phyloP scores from a whole-genome alignment of 352 stramenopile genomes.

The Globisporangium cystogenes region DNA sequence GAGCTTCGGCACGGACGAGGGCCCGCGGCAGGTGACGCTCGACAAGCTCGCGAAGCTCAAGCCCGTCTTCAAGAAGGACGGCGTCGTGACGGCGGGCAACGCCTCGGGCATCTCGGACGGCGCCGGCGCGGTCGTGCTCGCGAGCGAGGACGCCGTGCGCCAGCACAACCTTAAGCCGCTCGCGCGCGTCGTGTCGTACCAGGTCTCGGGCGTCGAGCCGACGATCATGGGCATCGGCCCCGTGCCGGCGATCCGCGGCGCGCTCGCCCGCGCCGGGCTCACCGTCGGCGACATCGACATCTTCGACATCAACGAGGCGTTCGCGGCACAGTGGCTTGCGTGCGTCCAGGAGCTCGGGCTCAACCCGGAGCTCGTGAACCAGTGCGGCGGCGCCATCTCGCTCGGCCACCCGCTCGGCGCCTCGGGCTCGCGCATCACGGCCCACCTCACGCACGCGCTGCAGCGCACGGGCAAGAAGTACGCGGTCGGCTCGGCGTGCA shows the following conservation, averaged over 20 bases:
- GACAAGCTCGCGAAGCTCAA: conserved; percentile 90
- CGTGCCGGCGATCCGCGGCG: conserved; percentile 91
- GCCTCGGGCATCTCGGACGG: conserved; percentile 97
- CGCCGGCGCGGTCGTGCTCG: conserved; percentile 92
- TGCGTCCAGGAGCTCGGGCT: conserved; percentile 96
- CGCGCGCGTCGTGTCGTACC: conserved; percentile 90
- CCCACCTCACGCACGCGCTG: conserved; percentile 88
- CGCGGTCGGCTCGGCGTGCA: conserved; percentile 95
- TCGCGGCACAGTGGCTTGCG: conserved; percentile 95
- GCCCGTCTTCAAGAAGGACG: conserved; percentile 97
- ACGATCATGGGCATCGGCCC: conserved; percentile 98
- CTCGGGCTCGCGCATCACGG: conserved; percentile 90
- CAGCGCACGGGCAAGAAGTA: conserved; percentile 88
- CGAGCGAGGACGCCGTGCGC: conserved; percentile 91
- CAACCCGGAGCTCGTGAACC: conserved; percentile 91
- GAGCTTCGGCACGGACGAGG: conserved; percentile 70
- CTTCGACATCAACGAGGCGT: conserved; percentile 99
- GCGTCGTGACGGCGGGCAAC: conserved; percentile 95
- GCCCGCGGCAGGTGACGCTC: conserved; percentile 68
- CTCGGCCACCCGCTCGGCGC: conserved; percentile 96
- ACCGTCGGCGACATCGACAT: conserved; percentile 94
- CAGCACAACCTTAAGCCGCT: conserved; percentile 92
- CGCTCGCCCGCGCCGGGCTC: conserved; percentile 87
- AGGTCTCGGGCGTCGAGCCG: conserved; percentile 93
- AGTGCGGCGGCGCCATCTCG: conserved; percentile 94